Conservation (phyloP, 139 green algal species). For the Micromonas pusilla region DNA sequence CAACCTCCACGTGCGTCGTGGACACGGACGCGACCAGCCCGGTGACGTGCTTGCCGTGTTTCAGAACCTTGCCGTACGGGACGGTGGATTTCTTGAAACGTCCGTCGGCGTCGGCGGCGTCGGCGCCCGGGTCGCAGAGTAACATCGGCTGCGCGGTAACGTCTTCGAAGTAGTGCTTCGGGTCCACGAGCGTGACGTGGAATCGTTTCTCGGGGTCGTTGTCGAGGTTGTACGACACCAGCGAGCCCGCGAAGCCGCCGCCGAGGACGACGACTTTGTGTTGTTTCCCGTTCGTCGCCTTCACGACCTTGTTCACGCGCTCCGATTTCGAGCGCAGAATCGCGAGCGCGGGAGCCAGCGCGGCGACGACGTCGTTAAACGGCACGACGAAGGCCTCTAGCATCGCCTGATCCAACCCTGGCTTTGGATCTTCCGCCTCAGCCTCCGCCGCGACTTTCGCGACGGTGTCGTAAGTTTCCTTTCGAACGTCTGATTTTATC, state of each 20-base stretch:
- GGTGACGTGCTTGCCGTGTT: neutral
- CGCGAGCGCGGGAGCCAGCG: neutral
- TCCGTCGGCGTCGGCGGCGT: neutral
- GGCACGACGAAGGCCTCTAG: neutral
- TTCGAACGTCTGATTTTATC: no score
- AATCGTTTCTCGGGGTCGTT: neutral
- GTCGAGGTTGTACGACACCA: neutral
- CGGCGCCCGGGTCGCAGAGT: neutral
- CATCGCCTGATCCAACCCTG: neutral
- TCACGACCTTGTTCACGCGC: neutral
- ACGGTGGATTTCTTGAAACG: neutral
- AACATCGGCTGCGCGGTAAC: neutral
- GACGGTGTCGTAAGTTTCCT: no score
- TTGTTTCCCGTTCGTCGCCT: neutral
- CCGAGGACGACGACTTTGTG: neutral
- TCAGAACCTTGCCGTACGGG: slow-evolving; percentile 2
- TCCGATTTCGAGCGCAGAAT: neutral
- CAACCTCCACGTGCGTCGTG: slow-evolving; percentile 6
- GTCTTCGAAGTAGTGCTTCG: slow-evolving; percentile 12
- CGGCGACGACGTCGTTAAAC: neutral
- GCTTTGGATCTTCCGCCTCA: neutral
- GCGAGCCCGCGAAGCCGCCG: neutral
- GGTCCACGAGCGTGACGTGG: slow-evolving; percentile 6
- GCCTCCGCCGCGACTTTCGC: neutral
- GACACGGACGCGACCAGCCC: neutral